Evolutionary conservation across 495 filamentous ascomycete genomes (phyloP).

Genomic region (Talaromyces liani): DNA sequence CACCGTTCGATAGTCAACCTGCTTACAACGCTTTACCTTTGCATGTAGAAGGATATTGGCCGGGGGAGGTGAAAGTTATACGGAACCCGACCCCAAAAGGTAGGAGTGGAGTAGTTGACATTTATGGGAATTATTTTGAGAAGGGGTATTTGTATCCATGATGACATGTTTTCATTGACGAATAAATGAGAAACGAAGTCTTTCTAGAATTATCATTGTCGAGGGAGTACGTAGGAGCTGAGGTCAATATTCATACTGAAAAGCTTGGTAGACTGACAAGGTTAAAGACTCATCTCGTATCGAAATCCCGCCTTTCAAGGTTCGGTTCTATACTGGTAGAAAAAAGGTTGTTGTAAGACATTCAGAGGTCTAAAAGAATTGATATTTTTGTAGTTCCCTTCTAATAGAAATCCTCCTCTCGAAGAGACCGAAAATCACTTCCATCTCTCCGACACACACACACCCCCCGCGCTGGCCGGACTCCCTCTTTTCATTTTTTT

Average conservation of each 20-base stretch:
- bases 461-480: background rate
- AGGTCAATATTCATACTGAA: background rate
- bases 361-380: background rate
- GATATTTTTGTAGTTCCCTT: background rate
- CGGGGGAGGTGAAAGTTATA: constrained; percentile 46
- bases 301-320: background rate
- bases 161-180: constrained; percentile 4
- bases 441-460: background rate
- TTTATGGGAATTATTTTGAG: constrained; percentile 49
- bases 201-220: background rate
- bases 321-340: background rate
- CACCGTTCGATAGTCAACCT: constrained; percentile 16
- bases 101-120: constrained; percentile 38
- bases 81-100: constrained; percentile 35
- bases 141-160: constrained; percentile 46
- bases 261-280: background rate
- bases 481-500: background rate
- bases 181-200: background rate
- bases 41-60: constrained; percentile 45
- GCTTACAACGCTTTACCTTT: constrained; percentile 11
- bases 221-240: background rate
- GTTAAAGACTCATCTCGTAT: background rate
- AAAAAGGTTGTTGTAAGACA: background rate
- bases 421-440: background rate
- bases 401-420: background rate